Conservation (phyloP, 495 filamentous ascomycete genomes). For the Aspergillus steynii region DNA sequence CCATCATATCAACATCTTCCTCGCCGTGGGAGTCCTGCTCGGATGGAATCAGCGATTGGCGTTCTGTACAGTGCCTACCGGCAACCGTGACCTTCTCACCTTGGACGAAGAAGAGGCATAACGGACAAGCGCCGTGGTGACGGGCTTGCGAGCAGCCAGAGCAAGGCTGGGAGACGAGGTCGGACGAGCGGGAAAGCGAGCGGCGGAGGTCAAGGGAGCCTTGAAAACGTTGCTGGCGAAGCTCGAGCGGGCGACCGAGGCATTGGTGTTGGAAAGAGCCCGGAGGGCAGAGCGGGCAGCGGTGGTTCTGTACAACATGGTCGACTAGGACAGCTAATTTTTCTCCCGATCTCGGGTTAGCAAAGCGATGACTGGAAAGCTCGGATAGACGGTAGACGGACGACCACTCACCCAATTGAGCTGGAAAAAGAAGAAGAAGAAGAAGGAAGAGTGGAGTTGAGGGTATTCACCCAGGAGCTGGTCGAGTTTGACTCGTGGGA, state of each 20-base stretch:
- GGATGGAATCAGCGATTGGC: constrained; percentile 35
- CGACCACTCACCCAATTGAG: constrained; percentile 41
- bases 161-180: constrained; percentile 37
- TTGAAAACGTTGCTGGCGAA: constrained; percentile 45
- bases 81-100: constrained; percentile 22
- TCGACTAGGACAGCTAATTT: constrained; percentile 38
- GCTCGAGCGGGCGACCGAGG: constrained; percentile 43
- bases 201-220: constrained; percentile 48
- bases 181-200: constrained; percentile 38
- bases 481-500: constrained; percentile 34
- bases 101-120: constrained; percentile 42
- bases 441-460: constrained; percentile 36
- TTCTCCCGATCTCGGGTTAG: constrained; percentile 36
- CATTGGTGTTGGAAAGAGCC: constrained; percentile 50
- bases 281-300: constrained; percentile 49
- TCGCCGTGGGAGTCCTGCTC: constrained; percentile 21
- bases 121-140: constrained; percentile 54
- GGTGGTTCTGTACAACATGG: constrained; percentile 51
- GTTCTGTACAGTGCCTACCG: neutral
- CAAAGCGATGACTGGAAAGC: constrained; percentile 33
- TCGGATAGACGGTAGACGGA: constrained; percentile 29
- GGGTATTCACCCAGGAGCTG: constrained; percentile 37
- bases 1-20: constrained; percentile 62
- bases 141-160: constrained; percentile 50
- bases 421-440: constrained; percentile 22